Evolutionary conservation across 1,284 basidiomycete genomes (phyloP).

Genomic region (Ustilago sp.): DNA sequence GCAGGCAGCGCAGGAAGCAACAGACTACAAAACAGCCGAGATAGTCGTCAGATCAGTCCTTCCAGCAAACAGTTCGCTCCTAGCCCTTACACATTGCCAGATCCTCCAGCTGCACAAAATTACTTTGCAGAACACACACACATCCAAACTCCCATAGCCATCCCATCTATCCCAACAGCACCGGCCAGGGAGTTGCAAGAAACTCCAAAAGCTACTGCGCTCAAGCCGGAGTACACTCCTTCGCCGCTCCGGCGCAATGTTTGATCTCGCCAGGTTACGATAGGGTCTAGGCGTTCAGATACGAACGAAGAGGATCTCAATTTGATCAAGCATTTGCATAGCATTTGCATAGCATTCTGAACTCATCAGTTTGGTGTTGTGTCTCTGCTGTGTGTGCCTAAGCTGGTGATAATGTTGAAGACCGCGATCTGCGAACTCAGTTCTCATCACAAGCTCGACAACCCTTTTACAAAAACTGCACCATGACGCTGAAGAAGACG

Average conservation of each 20-base stretch:
- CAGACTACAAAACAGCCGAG: constrained; percentile 11
- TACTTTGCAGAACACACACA: constrained; percentile 49
- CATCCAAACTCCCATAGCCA: constrained; percentile 4
- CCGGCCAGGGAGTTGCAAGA: not conserved
- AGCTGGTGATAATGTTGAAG: too few relatives aligned
- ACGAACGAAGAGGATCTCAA: not conserved
- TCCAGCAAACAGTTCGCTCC: constrained; percentile 37
- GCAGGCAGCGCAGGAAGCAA: not conserved
- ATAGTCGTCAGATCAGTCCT: constrained; percentile 9
- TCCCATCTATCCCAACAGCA: not conserved
- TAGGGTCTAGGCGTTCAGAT: not conserved
- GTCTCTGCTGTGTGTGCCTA: not conserved
- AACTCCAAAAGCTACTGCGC: constrained; percentile 29
- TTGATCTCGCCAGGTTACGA: not conserved
- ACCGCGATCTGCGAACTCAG: too few relatives aligned
- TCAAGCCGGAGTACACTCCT: constrained; percentile 22
- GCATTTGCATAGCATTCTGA: not conserved
- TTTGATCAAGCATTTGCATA: not conserved
- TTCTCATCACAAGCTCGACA: too few relatives aligned
- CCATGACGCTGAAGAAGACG: not conserved
- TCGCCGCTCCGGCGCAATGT: constrained; percentile 39
- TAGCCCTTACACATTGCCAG: constrained; percentile 55
- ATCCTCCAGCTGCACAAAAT: constrained; percentile 54
- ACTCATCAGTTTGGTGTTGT: not conserved
- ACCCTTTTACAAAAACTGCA: too few relatives aligned